Base-by-base conservation (phyloP, 495 filamentous ascomycete species). In the Penicillium daleae region DNA sequence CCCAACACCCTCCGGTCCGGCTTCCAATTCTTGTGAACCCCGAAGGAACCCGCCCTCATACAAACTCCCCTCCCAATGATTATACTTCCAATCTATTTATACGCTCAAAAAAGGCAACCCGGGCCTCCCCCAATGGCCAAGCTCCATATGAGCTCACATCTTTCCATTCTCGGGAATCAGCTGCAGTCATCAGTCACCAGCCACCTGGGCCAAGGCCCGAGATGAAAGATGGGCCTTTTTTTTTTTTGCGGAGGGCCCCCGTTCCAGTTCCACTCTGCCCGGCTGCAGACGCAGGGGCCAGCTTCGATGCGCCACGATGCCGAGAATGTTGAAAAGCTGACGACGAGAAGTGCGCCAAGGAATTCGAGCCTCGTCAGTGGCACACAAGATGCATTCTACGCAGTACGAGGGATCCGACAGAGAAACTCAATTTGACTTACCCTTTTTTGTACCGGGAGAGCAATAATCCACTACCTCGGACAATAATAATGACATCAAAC, bases 251-350 rank as follows among this genome's bases (percentile, higher is more conserved):
- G 46, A 59, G 35, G 33, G 21, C 42, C 17, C 6, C 19, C 40
- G 55, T 58, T 52, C 65, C 48, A 59, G 7, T 5, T 33, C 32
- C 32, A 33, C 10, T 15, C 35, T 27, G 17, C 24, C n/a, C 49
- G n/a, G n/a, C n/a, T 49, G 35, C 40, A 37, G 56, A 66, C 44
- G 63, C 60, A 66, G 64, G 66, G 64, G 57, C 63, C 66, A 63
- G 50, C 15, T 57, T 46, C 53, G 29, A 54, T 61, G 53, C 63
- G 63, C 59, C 51, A 64, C 44, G 46, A 40, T 62, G 42, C 50
- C 27, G 6, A 2, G n/a, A 51, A 40, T 24, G 39, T 54, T 22
- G 29, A 27, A 33, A n/a, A 0, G 51, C 51, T 35, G 51, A 54
- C 50, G 50, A 53, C 29, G 51, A 54, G 26, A 0, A 21, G 29